These are phyloP conservation scores for Vigna angularis DNA, from an alignment of 306 rosid genomes.

Conservation along the genomic window DNA sequence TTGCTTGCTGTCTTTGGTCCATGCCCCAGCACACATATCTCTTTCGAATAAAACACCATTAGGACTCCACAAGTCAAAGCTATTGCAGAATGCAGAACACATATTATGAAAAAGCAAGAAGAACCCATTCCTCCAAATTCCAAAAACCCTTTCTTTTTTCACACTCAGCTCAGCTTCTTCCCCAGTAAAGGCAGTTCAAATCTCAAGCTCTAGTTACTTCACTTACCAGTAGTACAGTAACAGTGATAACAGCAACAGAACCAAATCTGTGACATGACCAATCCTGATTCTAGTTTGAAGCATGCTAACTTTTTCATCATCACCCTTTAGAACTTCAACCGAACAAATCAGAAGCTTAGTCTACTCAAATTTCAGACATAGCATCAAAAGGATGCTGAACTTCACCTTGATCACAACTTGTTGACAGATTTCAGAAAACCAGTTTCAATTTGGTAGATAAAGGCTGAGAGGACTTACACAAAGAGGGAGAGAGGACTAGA, in stretches of 20 bases:
- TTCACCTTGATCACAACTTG: conserved; percentile 24
- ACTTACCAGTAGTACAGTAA: background rate
- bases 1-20: conserved; percentile 74
- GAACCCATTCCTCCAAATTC: conserved; percentile 58
- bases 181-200: conserved; percentile 7
- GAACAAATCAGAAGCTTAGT: background rate
- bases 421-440: conserved; percentile 18
- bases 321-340: background rate
- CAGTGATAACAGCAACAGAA: background rate
- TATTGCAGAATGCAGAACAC: conserved; percentile 79
- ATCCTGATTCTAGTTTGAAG: conserved; percentile 35
- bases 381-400: conserved; percentile 1
- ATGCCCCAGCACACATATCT: conserved; percentile 68
- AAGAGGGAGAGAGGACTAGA: background rate
- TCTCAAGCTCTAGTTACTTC: background rate
- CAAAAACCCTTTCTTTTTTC: background rate
- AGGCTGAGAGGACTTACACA: background rate
- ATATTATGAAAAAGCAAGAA: conserved; percentile 65
- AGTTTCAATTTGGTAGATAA: background rate
- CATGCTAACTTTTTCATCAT: background rate
- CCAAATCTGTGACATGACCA: conserved; percentile 19
- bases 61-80: conserved; percentile 77
- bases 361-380: conserved; percentile 13
- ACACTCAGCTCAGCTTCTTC: conserved; percentile 16
- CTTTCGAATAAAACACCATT: conserved; percentile 78